phyloP scores from a whole-genome alignment of 2,329 filamentous ascomycete species.

The Bipolaris oryzae region DNA sequence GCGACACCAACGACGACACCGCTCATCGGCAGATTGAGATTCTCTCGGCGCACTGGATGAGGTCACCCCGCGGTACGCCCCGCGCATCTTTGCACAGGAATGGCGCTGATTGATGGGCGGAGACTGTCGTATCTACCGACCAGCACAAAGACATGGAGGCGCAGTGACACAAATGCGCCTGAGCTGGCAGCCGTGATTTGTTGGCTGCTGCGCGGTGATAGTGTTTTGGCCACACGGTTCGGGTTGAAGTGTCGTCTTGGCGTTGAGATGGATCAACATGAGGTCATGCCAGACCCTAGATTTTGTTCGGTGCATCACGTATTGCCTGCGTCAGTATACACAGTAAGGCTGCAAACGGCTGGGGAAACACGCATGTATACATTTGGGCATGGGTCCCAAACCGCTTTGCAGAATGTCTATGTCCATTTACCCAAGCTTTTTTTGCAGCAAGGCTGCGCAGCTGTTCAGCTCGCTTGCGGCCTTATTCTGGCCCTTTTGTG shows the following conservation, averaged over 20 bases:
- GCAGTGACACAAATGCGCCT: constrained; percentile 17
- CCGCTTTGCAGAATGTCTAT: no score
- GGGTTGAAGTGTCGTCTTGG: constrained; percentile 6
- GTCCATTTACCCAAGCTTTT: background rate
- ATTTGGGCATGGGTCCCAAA: background rate
- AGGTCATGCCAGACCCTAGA: constrained; percentile 11
- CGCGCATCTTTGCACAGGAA: background rate
- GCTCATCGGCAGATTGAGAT: background rate
- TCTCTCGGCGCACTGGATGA: constrained; percentile 7
- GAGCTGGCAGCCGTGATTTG: constrained; percentile 6
- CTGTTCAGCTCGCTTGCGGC: constrained; percentile 11
- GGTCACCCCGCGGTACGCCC: background rate
- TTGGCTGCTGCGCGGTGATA: constrained; percentile 9
- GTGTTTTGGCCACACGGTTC: constrained; percentile 12
- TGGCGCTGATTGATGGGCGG: constrained; percentile 2
- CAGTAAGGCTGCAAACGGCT: background rate
- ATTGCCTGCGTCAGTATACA: constrained; percentile 12
- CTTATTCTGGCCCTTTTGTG: constrained; percentile 1
- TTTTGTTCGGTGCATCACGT: constrained; percentile 1
- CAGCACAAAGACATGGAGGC: constrained; percentile 7
- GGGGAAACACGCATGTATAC: background rate
- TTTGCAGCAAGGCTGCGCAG: constrained; percentile 1
- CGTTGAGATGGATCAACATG: constrained; percentile 15
- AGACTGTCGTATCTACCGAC: constrained; percentile 1
- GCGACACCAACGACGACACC: background rate